phyloP scores from a whole-genome alignment of 1,284 basidiomycete genomes.

The Cystobasidium slooffiae region DNA sequence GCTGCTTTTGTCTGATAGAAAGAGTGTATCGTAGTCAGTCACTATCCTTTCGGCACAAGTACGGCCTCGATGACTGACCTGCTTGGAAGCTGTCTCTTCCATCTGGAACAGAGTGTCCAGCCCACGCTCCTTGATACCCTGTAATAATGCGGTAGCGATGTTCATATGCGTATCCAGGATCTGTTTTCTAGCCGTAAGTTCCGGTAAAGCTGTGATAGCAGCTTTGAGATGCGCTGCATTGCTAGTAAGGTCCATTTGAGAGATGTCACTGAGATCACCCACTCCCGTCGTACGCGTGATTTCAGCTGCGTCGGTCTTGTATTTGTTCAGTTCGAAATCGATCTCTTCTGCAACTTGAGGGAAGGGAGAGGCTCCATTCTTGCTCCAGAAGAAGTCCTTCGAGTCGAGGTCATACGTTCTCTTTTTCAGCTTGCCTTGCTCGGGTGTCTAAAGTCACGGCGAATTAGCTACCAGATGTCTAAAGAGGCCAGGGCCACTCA shows the following conservation, averaged over 20 bases:
- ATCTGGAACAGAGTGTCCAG: conserved; percentile 95
- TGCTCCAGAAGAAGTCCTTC: conserved; percentile 99
- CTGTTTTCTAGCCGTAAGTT: conserved; percentile 92
- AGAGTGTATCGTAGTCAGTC: not conserved
- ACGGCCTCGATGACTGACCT: conserved; percentile 60
- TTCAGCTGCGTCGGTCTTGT: conserved; percentile 96
- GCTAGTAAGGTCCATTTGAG: conserved; percentile 91
- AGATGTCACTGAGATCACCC: conserved; percentile 91
- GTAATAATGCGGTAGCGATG: conserved; percentile 92
- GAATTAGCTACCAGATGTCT: conserved; percentile 9
- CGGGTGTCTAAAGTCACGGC: conserved; percentile 58
- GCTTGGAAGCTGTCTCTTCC: conserved; percentile 86
- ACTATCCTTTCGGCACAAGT: not conserved
- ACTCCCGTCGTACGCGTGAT: conserved; percentile 96
- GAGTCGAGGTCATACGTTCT: conserved; percentile 94
- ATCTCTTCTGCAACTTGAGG: conserved; percentile 99
- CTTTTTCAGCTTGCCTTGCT: conserved; percentile 69
- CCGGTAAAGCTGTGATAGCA: conserved; percentile 97
- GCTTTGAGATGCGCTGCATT: conserved; percentile 96
- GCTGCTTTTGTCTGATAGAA: conserved; percentile 69
- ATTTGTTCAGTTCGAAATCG: conserved; percentile 86
- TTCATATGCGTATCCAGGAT: conserved; percentile 99
- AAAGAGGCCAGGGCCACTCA: conserved; percentile 45
- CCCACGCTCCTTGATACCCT: conserved; percentile 93
- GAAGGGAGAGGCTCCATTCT: conserved; percentile 94